Percentiles rank a stretch among this genome's conserved stretches.
phyloP scores from a whole-genome alignment of 768 basidiomycete genomes.

The Boletus huronensis region DNA sequence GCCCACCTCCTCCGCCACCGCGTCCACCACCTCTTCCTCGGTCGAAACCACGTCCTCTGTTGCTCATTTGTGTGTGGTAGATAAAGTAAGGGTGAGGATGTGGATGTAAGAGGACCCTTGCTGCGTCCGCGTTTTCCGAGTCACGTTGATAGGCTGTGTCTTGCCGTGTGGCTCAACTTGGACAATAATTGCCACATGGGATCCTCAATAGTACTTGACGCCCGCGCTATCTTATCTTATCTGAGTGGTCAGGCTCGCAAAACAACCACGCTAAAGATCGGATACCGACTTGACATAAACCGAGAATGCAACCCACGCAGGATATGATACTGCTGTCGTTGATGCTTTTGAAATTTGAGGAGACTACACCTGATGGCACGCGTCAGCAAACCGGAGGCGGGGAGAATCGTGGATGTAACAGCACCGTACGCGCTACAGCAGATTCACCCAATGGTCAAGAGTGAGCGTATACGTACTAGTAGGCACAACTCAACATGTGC shows the following conservation, averaged over 20 bases:
- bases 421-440: no score
- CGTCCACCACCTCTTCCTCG: constrained; percentile 37
- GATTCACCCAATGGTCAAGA: not conserved
- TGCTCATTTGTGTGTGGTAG: constrained; percentile 27
- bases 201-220: not conserved
- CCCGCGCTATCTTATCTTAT: constrained; percentile 25
- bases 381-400: not conserved
- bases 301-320: not conserved
- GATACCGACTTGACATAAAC: not conserved
- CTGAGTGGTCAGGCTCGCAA: not conserved
- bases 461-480: not conserved
- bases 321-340: not conserved
- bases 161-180: constrained; percentile 2
- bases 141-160: constrained; percentile 24
- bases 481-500: not conserved
- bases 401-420: not conserved
- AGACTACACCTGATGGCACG: not conserved
- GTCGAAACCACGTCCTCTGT: constrained; percentile 40
- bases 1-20: constrained; percentile 33
- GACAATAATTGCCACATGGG: constrained; percentile 8
- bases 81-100: not conserved
- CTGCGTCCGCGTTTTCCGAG: not conserved
- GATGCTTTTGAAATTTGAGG: not conserved
- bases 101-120: not conserved
- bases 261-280: not conserved